Percentiles rank a stretch among this genome's conserved stretches.
phyloP scores from a whole-genome alignment of 202 grass and related monocot species.

The Eragrostis tef region DNA sequence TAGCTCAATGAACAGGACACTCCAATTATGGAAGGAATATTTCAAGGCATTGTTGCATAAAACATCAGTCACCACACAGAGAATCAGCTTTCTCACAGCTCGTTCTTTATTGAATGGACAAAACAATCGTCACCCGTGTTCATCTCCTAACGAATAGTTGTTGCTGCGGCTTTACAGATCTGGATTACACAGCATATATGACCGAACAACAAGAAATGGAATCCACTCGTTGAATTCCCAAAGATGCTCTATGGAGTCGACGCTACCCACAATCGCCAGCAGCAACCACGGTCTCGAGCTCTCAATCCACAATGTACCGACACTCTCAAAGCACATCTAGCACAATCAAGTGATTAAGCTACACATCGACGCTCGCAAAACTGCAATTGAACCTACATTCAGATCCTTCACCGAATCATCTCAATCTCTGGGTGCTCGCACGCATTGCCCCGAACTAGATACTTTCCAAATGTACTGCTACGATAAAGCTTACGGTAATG shows the following conservation, averaged over 20 bases:
- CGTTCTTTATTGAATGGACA: background rate
- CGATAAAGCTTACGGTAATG: conserved; percentile 12
- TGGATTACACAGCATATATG: conserved; percentile 16
- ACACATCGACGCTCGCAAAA: conserved; percentile 16
- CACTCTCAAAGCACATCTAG: conserved; percentile 17
- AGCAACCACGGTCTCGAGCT: conserved; percentile 5
- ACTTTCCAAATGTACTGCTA: background rate
- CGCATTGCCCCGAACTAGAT: conserved; percentile 29
- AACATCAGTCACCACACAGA: background rate
- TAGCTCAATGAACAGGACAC: background rate
- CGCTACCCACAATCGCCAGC: background rate
- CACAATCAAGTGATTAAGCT: conserved; percentile 8
- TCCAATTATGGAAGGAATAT: background rate
- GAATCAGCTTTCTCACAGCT: background rate
- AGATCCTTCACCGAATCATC: conserved; percentile 20
- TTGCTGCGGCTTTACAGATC: conserved; percentile 26
- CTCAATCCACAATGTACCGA: conserved; percentile 15
- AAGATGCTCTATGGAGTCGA: background rate
- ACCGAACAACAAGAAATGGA: conserved; percentile 24
- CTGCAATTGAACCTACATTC: conserved; percentile 20
- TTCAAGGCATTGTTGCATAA: background rate
- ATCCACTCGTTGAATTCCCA: conserved; percentile 15
- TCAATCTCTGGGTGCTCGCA: background rate
- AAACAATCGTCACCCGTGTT: background rate
- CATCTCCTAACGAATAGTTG: background rate